Percentiles rank a stretch among this genome's conserved stretches.
Conservation (phyloP, 179 eudicot genomes). For the Silene coronaria region DNA sequence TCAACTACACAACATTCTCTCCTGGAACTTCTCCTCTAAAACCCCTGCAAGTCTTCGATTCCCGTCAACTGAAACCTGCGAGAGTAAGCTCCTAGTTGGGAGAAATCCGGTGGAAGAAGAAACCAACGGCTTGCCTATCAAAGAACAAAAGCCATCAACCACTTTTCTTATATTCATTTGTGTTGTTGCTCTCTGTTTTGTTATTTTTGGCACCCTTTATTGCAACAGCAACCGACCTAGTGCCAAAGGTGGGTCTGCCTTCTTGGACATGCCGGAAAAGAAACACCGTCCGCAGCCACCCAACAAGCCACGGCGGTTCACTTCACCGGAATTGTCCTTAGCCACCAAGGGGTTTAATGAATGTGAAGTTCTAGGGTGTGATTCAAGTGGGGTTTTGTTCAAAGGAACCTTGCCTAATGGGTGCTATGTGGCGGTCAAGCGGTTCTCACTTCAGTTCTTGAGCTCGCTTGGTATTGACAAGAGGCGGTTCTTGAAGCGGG, state of each 20-base stretch:
- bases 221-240: constrained; percentile 33
- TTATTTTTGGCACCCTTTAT: constrained; percentile 36
- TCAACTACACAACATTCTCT: constrained; percentile 54
- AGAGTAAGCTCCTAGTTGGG: constrained; percentile 33
- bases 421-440: constrained; percentile 55
- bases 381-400: constrained; percentile 43
- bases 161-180: constrained; percentile 55
- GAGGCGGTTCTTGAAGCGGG: constrained; percentile 42
- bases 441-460: constrained; percentile 39
- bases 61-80: constrained; percentile 49
- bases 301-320: constrained; percentile 56
- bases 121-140: not conserved
- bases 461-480: constrained; percentile 35
- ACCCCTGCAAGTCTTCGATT: constrained; percentile 46
- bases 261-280: constrained; percentile 30
- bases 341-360: constrained; percentile 60
- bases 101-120: constrained; percentile 7
- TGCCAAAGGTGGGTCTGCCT: constrained; percentile 7
- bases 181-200: constrained; percentile 39
- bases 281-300: constrained; percentile 57
- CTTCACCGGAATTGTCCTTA: constrained; percentile 37
- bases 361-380: constrained; percentile 47
- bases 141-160: constrained; percentile 37
- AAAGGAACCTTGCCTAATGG: constrained; percentile 53
- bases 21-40: constrained; percentile 68